These are phyloP conservation scores for Clonostachys chloroleuca DNA, from an alignment of 2,329 filamentous ascomycete species.

Conservation along the genomic window DNA sequence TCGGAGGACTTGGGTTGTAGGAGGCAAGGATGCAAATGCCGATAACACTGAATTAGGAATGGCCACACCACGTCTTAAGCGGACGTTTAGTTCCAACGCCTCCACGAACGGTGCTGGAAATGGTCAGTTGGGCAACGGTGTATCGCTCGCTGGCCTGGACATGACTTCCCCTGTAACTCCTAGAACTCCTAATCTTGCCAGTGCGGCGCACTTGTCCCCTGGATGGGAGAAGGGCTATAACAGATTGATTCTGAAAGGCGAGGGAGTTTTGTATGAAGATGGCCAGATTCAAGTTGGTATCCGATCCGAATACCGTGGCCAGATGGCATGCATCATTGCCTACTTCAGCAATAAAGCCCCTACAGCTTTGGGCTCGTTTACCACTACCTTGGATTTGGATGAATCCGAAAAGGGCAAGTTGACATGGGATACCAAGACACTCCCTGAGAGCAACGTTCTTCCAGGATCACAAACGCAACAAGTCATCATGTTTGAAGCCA, in stretches of 20 bases:
- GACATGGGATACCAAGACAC: slow-evolving; percentile 80
- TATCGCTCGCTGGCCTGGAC: slow-evolving; percentile 72
- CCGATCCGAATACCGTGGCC: slow-evolving; percentile 90
- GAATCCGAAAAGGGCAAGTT: slow-evolving; percentile 60
- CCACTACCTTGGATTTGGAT: slow-evolving; percentile 86
- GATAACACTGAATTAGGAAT: slow-evolving; percentile 77
- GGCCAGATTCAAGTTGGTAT: slow-evolving; percentile 89
- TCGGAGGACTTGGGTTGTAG: slow-evolving; percentile 96
- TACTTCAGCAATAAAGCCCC: slow-evolving; percentile 96
- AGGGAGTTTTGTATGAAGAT: slow-evolving; percentile 93
- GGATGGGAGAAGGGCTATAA: slow-evolving; percentile 93
- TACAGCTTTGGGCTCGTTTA: slow-evolving; percentile 82
- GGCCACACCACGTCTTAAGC: slow-evolving; percentile 77
- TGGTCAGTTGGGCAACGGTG: slow-evolving; percentile 32
- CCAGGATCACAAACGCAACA: slow-evolving; percentile 81
- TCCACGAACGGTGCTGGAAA: slow-evolving; percentile 43
- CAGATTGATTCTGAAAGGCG: slow-evolving; percentile 69
- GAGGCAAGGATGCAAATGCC: slow-evolving; percentile 87
- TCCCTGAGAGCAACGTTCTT: slow-evolving; percentile 77
- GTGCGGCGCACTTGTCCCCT: slow-evolving; percentile 86
- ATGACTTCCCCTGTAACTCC: slow-evolving; percentile 58
- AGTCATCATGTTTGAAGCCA: slow-evolving; percentile 90
- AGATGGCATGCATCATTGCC: slow-evolving; percentile 90
- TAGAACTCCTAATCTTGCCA: slow-evolving; percentile 80
- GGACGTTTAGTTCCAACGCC: slow-evolving; percentile 69